Evolutionary conservation across 2,329 filamentous ascomycete species (phyloP).

Genomic region (Didymella arachidicola): DNA sequence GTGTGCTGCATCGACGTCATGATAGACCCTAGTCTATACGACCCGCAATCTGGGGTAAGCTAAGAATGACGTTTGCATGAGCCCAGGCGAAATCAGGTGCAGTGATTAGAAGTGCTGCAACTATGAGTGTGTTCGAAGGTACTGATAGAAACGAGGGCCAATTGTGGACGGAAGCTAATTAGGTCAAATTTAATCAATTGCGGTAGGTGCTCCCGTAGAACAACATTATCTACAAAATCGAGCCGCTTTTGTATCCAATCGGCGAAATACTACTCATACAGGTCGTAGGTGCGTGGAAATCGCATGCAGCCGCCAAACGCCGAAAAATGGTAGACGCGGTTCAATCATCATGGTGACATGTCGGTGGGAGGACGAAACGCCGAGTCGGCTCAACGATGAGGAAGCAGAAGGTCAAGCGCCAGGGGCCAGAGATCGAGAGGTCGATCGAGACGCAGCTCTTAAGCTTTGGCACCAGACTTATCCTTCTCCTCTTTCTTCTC

Average conservation of each 20-base stretch:
- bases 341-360: not conserved
- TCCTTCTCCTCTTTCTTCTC: slow-evolving; percentile 37
- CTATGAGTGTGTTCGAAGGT: too few relatives aligned
- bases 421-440: not conserved
- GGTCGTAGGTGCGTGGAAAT: slow-evolving; percentile 15
- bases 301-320: slow-evolving; percentile 28
- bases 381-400: not conserved
- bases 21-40: slow-evolving; percentile 25
- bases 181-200: not conserved
- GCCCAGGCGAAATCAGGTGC: too few relatives aligned
- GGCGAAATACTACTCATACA: slow-evolving; percentile 27
- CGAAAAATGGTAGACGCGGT: slow-evolving; percentile 19
- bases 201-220: not conserved
- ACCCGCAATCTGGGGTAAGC: slow-evolving; percentile 16
- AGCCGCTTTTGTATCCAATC: slow-evolving; percentile 12
- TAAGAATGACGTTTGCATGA: slow-evolving; percentile 1
- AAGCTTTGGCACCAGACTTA: slow-evolving; percentile 20
- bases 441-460: not conserved
- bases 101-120: too few relatives aligned
- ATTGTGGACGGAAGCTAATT: too few relatives aligned
- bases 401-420: not conserved
- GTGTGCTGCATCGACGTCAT: slow-evolving; percentile 31
- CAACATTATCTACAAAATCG: slow-evolving; percentile 8
- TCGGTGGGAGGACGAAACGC: not conserved
- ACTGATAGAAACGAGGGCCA: too few relatives aligned